phyloP scores from a whole-genome alignment of 345 rosid species.

The Gossypium longicalyx region DNA sequence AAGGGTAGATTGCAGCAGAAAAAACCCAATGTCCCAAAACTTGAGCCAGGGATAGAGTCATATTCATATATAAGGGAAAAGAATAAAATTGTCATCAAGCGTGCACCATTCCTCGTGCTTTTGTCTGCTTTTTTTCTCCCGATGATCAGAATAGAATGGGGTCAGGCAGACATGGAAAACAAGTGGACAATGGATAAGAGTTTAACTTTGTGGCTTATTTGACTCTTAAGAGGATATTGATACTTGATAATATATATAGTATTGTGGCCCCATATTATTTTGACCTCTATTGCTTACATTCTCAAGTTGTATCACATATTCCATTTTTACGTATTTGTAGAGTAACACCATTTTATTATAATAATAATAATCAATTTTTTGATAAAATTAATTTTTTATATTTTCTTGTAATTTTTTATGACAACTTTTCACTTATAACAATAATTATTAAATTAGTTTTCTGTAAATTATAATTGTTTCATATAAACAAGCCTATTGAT shows the following conservation, averaged over 20 bases:
- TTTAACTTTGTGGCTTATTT: constrained; percentile 21
- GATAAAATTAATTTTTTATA: no score
- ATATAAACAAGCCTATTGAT: no score
- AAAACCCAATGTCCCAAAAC: constrained; percentile 3
- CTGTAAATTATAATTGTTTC: no score
- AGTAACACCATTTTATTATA: no score
- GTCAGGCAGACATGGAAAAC: background rate
- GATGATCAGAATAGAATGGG: constrained; percentile 13
- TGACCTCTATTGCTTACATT: background rate
- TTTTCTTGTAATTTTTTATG: no score
- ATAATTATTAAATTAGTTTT: no score
- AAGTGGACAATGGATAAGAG: background rate
- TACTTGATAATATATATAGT: background rate
- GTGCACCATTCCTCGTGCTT: background rate
- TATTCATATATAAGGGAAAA: background rate
- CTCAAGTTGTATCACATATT: background rate
- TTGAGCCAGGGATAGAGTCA: background rate
- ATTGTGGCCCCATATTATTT: background rate
- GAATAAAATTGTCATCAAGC: constrained; percentile 2
- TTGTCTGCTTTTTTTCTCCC: background rate
- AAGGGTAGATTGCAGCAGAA: background rate
- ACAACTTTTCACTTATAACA: no score
- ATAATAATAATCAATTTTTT: no score
- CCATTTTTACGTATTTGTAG: no score
- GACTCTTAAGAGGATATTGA: background rate